These are phyloP conservation scores for Sideroxylon spinosum DNA, from an alignment of 179 eudicot species.

Conservation along the genomic window DNA sequence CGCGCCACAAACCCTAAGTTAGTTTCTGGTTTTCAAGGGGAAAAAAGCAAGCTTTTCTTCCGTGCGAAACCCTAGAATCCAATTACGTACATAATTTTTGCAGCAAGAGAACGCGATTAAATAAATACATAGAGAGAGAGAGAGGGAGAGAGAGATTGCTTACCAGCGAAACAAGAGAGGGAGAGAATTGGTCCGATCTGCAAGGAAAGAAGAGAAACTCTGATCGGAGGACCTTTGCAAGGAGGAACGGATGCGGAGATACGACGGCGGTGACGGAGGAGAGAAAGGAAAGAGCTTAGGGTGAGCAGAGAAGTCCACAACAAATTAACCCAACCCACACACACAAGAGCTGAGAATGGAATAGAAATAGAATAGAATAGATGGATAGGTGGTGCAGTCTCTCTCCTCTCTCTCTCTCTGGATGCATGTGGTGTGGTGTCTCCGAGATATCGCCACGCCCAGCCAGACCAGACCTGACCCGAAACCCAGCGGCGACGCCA, in stretches of 20 bases:
- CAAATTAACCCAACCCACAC: conserved; percentile 6
- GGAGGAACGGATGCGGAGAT: background rate
- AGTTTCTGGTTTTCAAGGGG: background rate
- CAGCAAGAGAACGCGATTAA: background rate
- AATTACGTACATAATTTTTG: background rate
- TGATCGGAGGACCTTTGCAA: background rate
- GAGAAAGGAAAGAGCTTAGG: background rate
- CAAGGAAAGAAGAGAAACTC: background rate
- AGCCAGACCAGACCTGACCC: conserved; percentile 6
- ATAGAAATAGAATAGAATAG: background rate
- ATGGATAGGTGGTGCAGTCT: background rate
- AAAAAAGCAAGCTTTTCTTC: background rate
- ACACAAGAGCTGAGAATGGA: background rate
- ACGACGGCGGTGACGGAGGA: background rate
- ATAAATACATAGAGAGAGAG: background rate
- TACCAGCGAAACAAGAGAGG: background rate
- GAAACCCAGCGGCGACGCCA: conserved; percentile 3
- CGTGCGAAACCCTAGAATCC: conserved; percentile 11
- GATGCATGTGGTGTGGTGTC: background rate
- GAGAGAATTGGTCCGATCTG: conserved; percentile 1
- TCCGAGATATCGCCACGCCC: conserved; percentile 10
- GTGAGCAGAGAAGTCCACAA: background rate
- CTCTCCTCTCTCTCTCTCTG: background rate
- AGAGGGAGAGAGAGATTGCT: background rate
- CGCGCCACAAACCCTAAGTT: too few relatives aligned